These are phyloP conservation scores for Rosellinia necatrix DNA, from an alignment of 2,329 filamentous ascomycete genomes.

Conservation along the genomic window DNA sequence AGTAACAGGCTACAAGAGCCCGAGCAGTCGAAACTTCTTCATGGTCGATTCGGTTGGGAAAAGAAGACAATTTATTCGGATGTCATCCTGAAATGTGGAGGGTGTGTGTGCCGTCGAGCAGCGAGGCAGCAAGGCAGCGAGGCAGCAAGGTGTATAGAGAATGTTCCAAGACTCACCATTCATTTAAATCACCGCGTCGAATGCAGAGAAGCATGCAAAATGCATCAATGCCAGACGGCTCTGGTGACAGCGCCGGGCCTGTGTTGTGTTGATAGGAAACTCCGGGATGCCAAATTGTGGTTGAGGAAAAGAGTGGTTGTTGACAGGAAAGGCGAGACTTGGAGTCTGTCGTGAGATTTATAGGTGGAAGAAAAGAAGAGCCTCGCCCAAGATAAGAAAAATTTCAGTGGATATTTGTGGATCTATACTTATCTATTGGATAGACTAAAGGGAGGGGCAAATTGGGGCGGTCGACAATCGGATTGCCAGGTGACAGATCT, in stretches of 20 bases:
- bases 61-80: constrained; percentile 73
- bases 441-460: constrained; percentile 6
- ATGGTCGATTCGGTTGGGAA: constrained; percentile 88
- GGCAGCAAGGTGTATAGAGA: background rate
- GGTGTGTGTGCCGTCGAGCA: background rate
- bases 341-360: constrained; percentile 10
- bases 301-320: background rate
- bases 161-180: constrained; percentile 15
- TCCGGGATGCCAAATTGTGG: background rate
- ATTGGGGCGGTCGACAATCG: background rate
- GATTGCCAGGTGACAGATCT: background rate
- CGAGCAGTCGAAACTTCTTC: constrained; percentile 73
- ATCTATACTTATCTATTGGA: background rate
- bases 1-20: constrained; percentile 77
- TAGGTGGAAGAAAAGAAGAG: constrained; percentile 7
- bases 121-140: background rate
- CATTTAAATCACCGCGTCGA: background rate
- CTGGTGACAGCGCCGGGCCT: background rate
- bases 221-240: background rate
- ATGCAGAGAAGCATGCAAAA: background rate
- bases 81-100: constrained; percentile 71
- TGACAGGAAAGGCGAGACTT: background rate
- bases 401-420: constrained; percentile 13
- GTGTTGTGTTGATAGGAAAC: background rate
- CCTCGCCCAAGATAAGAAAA: constrained; percentile 20